phyloP scores from a whole-genome alignment of 305 asterid species.

The Fraxinus nigra region DNA sequence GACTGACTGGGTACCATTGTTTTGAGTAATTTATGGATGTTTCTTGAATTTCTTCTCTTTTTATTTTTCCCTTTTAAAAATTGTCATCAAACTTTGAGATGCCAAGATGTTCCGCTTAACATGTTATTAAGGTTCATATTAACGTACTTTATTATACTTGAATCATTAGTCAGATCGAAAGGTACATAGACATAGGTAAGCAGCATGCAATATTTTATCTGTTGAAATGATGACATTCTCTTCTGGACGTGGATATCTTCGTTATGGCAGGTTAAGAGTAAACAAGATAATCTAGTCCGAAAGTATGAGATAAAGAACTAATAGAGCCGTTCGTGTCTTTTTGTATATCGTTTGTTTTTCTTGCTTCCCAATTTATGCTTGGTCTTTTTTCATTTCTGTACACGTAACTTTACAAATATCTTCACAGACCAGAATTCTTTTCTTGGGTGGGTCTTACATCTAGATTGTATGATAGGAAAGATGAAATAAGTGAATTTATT shows the following conservation, averaged over 20 bases:
- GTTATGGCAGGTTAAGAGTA: neutral
- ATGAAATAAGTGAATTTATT: no score
- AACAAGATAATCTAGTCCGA: no score
- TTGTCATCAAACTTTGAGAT: neutral
- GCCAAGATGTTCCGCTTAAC: neutral
- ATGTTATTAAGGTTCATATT: neutral
- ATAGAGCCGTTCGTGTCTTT: no score
- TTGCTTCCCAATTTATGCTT: slow-evolving; percentile 8
- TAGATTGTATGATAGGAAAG: no score
- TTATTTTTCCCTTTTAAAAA: neutral
- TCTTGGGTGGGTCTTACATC: no score
- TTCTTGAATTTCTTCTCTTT: neutral
- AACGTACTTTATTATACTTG: neutral
- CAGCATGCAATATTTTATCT: neutral
- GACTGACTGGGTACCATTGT: neutral
- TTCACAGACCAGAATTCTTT: no score
- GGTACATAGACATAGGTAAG: neutral
- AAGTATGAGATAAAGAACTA: no score
- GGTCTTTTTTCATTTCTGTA: slow-evolving; percentile 25
- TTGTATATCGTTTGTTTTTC: no score
- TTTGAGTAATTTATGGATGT: neutral
- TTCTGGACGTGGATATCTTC: slow-evolving; percentile 14
- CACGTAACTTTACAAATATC: no score
- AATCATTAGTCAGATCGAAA: neutral
- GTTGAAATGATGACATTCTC: neutral